phyloP scores from a whole-genome alignment of 176 grass and related monocot species.

The Raddia distichophylla region DNA sequence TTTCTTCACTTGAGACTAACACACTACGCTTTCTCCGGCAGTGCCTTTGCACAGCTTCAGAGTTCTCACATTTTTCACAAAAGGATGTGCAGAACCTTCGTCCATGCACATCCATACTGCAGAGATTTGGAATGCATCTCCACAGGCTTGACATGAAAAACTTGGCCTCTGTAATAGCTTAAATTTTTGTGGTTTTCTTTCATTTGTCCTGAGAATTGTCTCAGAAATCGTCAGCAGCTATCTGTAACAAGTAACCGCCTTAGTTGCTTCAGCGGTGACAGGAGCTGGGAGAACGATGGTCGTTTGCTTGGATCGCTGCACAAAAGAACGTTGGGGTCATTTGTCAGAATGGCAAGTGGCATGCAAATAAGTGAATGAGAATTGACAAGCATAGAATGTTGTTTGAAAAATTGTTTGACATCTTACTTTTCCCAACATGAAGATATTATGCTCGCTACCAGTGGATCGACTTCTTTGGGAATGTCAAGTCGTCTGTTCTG shows the following conservation, averaged over 20 bases:
- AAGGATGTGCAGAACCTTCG: constrained; percentile 51
- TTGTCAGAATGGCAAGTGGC: not conserved
- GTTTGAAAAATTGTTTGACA: not conserved
- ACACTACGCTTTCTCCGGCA: constrained; percentile 49
- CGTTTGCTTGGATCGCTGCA: constrained; percentile 84
- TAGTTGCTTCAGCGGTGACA: constrained; percentile 78
- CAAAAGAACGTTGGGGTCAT: constrained; percentile 23
- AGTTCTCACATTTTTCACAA: constrained; percentile 51
- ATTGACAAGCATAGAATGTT: not conserved
- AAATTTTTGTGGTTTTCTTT: constrained; percentile 35
- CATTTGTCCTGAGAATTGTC: constrained; percentile 21
- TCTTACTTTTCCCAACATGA: constrained; percentile 95
- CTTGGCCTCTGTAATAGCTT: constrained; percentile 37
- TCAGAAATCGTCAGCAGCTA: constrained; percentile 43
- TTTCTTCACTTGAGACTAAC: constrained; percentile 51
- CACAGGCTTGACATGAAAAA: constrained; percentile 45
- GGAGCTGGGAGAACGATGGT: constrained; percentile 85
- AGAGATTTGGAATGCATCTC: constrained; percentile 52
- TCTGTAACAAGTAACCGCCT: constrained; percentile 58
- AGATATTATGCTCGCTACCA: constrained; percentile 84
- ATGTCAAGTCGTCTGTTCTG: constrained; percentile 94
- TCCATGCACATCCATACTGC: constrained; percentile 47
- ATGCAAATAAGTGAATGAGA: not conserved
- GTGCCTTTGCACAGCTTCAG: constrained; percentile 50
- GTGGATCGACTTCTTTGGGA: constrained; percentile 68